These are phyloP conservation scores for Rhexocercosporidium sp. DNA, from an alignment of 2,329 filamentous ascomycete species.

Conservation along the genomic window DNA sequence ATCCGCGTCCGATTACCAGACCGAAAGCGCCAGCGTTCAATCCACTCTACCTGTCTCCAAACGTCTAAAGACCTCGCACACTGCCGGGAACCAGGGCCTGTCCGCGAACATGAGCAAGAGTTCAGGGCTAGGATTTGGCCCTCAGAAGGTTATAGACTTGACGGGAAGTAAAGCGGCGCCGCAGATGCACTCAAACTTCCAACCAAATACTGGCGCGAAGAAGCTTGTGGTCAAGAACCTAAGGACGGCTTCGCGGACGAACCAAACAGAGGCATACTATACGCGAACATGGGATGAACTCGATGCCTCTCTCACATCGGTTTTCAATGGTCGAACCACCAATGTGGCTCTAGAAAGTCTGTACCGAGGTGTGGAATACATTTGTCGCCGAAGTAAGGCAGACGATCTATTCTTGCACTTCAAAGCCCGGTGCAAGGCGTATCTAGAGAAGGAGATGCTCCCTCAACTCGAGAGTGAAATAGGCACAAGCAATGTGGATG, in stretches of 20 bases:
- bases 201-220: slow-evolving; percentile 77
- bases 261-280: slow-evolving; percentile 78
- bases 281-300: slow-evolving; percentile 76
- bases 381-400: slow-evolving; percentile 80
- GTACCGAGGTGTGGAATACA: slow-evolving; percentile 89
- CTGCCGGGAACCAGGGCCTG: slow-evolving; percentile 22
- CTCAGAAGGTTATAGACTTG: slow-evolving; percentile 33
- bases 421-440: slow-evolving; percentile 66
- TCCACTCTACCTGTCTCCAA: slow-evolving; percentile 50
- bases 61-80: slow-evolving; percentile 80
- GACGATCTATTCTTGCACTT: slow-evolving; percentile 71
- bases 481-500: slow-evolving; percentile 62
- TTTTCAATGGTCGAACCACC: slow-evolving; percentile 71
- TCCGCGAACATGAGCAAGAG: slow-evolving; percentile 36
- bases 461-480: slow-evolving; percentile 57
- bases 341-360: slow-evolving; percentile 83
- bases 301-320: slow-evolving; percentile 70
- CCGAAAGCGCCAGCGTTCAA: slow-evolving; percentile 6
- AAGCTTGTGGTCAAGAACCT: slow-evolving; percentile 95
- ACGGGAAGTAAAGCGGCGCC: slow-evolving; percentile 21
- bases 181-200: slow-evolving; percentile 54
- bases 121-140: slow-evolving; percentile 23
- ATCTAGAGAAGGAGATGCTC: slow-evolving; percentile 68
- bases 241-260: slow-evolving; percentile 57
- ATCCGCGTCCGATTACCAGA: slow-evolving; percentile 7